Base-by-base conservation (phyloP, 257 asterid genomes). In the Plantago major region DNA sequence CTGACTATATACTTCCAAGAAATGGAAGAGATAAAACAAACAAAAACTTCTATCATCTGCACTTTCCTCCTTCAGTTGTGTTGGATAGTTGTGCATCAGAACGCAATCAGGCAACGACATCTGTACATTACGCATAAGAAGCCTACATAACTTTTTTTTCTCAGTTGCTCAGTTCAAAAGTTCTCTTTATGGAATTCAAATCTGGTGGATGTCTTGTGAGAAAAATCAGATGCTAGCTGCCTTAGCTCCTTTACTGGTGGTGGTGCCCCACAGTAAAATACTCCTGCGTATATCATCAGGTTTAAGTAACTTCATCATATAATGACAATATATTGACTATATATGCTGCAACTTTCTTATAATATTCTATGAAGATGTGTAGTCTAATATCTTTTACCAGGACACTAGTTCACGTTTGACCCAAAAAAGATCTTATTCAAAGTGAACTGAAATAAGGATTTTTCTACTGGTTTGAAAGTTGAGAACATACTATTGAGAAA, bases 211-310 rank as follows among this genome's bases (percentile, higher is more conserved):
- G 86, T 81, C 74, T 71, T 81, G 79, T 67, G 86, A 42, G 88
- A 72, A 70, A 81, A 84, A 69, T 84, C 92, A 11, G 77, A 79
- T 2, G 88, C 86, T 10, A 84, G 80, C 62, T 84, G 86, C 58
- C 79, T 73, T 42, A 84, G 64, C 66, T 71, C 84, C 44, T 81
- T 79, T 60, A 79, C 86, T 6, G 78, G 79, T 52, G 79, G 77
- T 58, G 88, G 88, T 14, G 88, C 81, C 63, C 92, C 92, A 59
- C 92, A 81, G 60, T 84, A 84, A 67, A 84, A 84, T 42, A 84
- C 88, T n/a, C 92, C 91, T 84, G 84, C 82, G 73, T 55, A 42
- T 40, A 11, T 60, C 18, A 60, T 66, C 13, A 46, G 40, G 2
- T 49, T 49, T 7, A 18, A 38, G 59, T 16, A 42, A 44, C 4